Base-by-base conservation (phyloP, 805 yeast species). In the Lipomyces japonicus region DNA sequence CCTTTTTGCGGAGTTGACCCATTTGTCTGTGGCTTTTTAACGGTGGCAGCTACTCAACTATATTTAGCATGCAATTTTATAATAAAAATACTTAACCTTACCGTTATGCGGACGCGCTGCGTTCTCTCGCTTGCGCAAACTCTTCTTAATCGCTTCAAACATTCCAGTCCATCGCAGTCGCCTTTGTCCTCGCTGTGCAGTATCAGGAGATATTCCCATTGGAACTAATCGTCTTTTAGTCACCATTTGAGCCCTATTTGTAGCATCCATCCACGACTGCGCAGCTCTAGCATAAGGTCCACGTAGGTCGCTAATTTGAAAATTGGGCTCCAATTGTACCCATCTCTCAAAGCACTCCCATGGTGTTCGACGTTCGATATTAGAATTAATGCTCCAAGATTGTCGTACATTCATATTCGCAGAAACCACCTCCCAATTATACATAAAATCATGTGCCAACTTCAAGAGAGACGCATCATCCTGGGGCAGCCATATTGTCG, bases 311-410 rank as follows among this genome's bases (percentile, higher is more conserved):
- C 80, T 73, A 53, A 87, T 79, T 57, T 87, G 95, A 62, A 89
- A 91, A 51, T 83, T 82, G 52, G 91, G 96, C 61, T 86, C 88
- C 58, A 93, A 74, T 69, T 91, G 97, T 53, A 90, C 83, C 73
- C 91, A 93, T 58, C 98, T 74, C 68, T 93, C 98, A 71, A 93
- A 93, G 66, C 97, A 91, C 66, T 91, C 97, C 98, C 98, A 93
- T 0, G 98, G 95, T 0, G 97, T 93, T 62, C 98, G 77, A 62
- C 97, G 78, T 67, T 93, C 97, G 50, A 89, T 87, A 62, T 87
- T 89, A 0, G 97, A 85, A 21, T 51, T 44, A 18, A 48, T 34
- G 12, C 83, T 78, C 57, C 80, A 75, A 0, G 87, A 78, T 2
- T 88, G 78, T 44, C 76, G 73, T 1, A 82, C 76, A 39, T 84